Percentiles rank a stretch among this genome's conserved stretches.
Conservation (phyloP, 176 grass and related monocot genomes). For the Rhynchospora tenuis region DNA sequence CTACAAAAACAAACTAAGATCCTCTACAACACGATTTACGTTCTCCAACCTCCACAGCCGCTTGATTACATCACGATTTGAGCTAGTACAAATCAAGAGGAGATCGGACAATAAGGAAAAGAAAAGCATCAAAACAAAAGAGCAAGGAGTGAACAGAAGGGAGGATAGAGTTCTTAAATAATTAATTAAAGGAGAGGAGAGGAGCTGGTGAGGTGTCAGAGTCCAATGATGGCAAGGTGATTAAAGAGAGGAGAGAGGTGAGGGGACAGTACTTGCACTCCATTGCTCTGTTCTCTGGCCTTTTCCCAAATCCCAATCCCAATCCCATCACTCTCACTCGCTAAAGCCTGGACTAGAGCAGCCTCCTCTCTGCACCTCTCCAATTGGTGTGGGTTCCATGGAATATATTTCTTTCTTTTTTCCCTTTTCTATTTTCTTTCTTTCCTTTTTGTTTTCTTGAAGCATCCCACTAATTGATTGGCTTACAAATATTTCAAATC, state of each 20-base stretch:
- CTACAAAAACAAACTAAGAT: neutral
- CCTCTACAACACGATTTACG: neutral
- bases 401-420: neutral
- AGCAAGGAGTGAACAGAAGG: neutral
- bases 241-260: constrained; percentile 3
- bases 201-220: constrained; percentile 11
- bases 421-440: neutral
- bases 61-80: no score
- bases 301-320: constrained; percentile 21
- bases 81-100: neutral
- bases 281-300: neutral
- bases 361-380: neutral
- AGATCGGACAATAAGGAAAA: no score
- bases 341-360: constrained; percentile 9
- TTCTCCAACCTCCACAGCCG: no score
- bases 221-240: constrained; percentile 21
- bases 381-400: constrained; percentile 11
- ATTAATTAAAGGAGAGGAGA: neutral
- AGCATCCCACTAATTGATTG: neutral
- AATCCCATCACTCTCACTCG: neutral
- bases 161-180: neutral
- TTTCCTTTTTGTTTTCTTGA: no score
- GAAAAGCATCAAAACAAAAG: no score
- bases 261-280: constrained; percentile 1
- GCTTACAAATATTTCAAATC: constrained; percentile 4